Conservation (phyloP, 805 yeast species). For the Lachancea quebecensis region DNA sequence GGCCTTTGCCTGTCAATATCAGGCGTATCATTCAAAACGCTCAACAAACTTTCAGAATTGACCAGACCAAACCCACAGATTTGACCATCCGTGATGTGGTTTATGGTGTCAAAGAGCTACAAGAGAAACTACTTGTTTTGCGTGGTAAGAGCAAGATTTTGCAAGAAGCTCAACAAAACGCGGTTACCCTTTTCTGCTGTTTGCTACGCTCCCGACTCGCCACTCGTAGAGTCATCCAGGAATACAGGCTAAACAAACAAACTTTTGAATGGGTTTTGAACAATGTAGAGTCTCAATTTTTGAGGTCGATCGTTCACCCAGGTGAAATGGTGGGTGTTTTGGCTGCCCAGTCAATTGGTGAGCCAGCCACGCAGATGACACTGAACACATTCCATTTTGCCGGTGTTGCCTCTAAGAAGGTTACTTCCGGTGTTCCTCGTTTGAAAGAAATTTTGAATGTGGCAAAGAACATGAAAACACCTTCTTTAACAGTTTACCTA, state of each 20-base stretch:
- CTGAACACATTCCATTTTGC: slow-evolving; percentile 96
- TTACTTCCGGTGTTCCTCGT: slow-evolving; percentile 96
- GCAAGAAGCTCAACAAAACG: slow-evolving; percentile 86
- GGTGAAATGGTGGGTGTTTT: slow-evolving; percentile 99
- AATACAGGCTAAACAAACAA: slow-evolving; percentile 70
- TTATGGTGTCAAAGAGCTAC: slow-evolving; percentile 58
- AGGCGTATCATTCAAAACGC: slow-evolving; percentile 96
- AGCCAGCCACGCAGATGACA: slow-evolving; percentile 98
- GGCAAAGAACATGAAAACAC: slow-evolving; percentile 98
- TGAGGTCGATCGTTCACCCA: slow-evolving; percentile 85
- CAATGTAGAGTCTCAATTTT: slow-evolving; percentile 89
- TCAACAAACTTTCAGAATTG: slow-evolving; percentile 93
- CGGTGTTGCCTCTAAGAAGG: slow-evolving; percentile 95
- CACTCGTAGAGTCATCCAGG: slow-evolving; percentile 84
- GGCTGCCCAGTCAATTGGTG: slow-evolving; percentile 97
- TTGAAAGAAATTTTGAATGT: slow-evolving; percentile 96
- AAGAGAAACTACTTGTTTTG: slow-evolving; percentile 62
- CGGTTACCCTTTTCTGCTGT: slow-evolving; percentile 84
- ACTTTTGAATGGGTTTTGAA: slow-evolving; percentile 97
- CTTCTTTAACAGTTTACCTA: slow-evolving; percentile 94
- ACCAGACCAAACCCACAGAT: slow-evolving; percentile 84
- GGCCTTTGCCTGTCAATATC: slow-evolving; percentile 97
- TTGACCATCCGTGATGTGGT: slow-evolving; percentile 79
- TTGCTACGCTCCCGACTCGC: slow-evolving; percentile 89
- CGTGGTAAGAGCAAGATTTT: slow-evolving; percentile 74